Evolutionary conservation across 495 filamentous ascomycete genomes (phyloP).

Genomic region (Polyplosphaeria fusca): DNA sequence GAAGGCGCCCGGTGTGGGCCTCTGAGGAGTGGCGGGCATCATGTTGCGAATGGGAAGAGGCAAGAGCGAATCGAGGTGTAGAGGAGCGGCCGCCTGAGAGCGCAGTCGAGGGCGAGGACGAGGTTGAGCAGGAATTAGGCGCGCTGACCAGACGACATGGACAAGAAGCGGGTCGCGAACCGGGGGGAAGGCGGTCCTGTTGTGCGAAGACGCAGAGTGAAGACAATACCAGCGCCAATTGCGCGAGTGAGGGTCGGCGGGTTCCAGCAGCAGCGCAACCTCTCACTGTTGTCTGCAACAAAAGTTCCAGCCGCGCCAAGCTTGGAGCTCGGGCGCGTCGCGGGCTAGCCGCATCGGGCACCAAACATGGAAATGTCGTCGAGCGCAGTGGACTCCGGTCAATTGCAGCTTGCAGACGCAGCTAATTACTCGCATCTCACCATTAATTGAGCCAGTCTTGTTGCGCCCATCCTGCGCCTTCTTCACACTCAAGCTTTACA

Average conservation of each 20-base stretch:
- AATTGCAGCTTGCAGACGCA: too few relatives aligned
- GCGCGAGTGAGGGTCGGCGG: slow-evolving; percentile 10
- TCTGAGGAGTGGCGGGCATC: slow-evolving; percentile 26
- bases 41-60: slow-evolving; percentile 11
- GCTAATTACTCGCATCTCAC: too few relatives aligned
- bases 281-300: slow-evolving; percentile 3
- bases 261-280: background rate
- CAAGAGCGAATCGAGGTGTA: background rate
- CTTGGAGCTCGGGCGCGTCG: background rate
- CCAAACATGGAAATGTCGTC: too few relatives aligned
- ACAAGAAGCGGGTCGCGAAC: background rate
- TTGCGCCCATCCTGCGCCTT: background rate
- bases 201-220: background rate
- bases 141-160: slow-evolving; percentile 23
- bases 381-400: too few relatives aligned
- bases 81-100: slow-evolving; percentile 6
- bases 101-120: slow-evolving; percentile 5
- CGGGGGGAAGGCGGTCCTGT: background rate
- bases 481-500: background rate
- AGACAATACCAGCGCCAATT: slow-evolving; percentile 11
- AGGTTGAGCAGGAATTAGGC: slow-evolving; percentile 13
- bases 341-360: too few relatives aligned
- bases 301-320: slow-evolving; percentile 7
- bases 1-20: slow-evolving; percentile 36
- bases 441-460: too few relatives aligned